Evolutionary conservation across 176 grass and related monocot species (phyloP).

Genomic region (Cocos nucifera): DNA sequence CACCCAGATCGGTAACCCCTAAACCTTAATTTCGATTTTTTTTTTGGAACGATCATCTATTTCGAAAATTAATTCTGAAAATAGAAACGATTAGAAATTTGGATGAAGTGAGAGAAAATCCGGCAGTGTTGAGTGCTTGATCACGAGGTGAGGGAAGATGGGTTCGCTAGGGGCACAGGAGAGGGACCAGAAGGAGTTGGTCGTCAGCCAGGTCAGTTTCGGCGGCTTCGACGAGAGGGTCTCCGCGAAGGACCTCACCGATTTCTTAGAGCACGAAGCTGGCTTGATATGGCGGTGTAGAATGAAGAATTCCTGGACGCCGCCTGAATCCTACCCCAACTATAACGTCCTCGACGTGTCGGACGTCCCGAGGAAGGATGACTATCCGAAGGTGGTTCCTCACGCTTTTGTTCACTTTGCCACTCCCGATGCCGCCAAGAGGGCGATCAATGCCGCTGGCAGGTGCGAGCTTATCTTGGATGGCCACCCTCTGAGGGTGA

Average conservation of each 20-base stretch:
- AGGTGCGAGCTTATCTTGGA: conserved; percentile 36
- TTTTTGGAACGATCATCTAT: too few species aligned
- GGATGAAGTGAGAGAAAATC: too few species aligned
- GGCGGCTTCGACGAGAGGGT: conserved; percentile 52
- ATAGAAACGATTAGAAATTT: too few species aligned
- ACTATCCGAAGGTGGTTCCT: conserved; percentile 41
- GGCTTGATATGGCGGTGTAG: conserved; percentile 82
- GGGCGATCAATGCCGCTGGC: conserved; percentile 38
- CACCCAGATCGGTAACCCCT: too few species aligned
- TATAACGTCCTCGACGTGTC: conserved; percentile 12
- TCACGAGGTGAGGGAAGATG: too few species aligned
- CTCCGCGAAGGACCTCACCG: conserved; percentile 35
- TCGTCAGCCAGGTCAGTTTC: conserved; percentile 50
- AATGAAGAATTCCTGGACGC: conserved; percentile 75
- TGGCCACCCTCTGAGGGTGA: conserved; percentile 27
- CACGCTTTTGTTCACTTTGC: conserved; percentile 91
- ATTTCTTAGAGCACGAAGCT: conserved; percentile 50
- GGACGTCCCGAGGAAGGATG: conserved; percentile 14
- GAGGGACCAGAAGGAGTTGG: conserved; percentile 25
- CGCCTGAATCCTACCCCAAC: conserved; percentile 49
- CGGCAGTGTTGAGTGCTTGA: too few species aligned
- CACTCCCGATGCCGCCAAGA: conserved; percentile 39
- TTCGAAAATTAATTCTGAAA: too few species aligned
- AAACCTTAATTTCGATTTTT: too few species aligned
- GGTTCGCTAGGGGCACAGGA: not conserved